Base-by-base conservation (phyloP, 1,284 basidiomycete species). In the Heterobasidion irregulare region DNA sequence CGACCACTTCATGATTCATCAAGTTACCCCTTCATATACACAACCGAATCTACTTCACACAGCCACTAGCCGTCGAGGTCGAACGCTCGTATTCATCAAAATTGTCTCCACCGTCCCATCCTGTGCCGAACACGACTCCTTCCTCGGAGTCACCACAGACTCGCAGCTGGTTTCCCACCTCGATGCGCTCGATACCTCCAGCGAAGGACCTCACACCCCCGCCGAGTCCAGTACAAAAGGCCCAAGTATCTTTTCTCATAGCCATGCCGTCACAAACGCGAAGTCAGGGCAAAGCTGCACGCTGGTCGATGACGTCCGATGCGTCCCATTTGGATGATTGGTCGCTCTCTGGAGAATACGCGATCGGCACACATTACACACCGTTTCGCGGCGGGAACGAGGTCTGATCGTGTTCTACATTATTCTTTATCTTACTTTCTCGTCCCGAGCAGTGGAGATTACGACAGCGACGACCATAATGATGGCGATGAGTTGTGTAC, bases 181-280 rank as follows among this genome's bases (percentile, higher is more conserved):
- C 16, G 16, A 26, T 15, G n/a, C 38, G 38, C 16, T n/a, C n/a
- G n/a, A 16, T 18, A 6, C 19, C 38, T 32, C 10, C 16, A 18
- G 19, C 51, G 41, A 32, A 33, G 12, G 53, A 53, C 18, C n/a
- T 16, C 5, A 18, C 45, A 15, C 6, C 45, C 8, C 47, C 15
- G 1, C n/a, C 47, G 12, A 47, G 32, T 2, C 47, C 44, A 15
- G 52, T 45, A 38, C 35, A 45, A 16, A 41, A 18, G 19, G 44
- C 50, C 7, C 52, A 54, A 19, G 54, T 52, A 12, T 56, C 60
- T 0, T 61, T 61, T 49, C 44, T 61, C 10, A 45, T 61, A 32
- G 55, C 57, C 26, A 61, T 61, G 60, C 60, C 60, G 12, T 35
- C 46, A 16, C 33, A 35, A 26, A 16, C 44, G 38, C 13, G 35